Percentiles rank a stretch among this genome's conserved stretches.
These are phyloP conservation scores for Epichloe glyceriae DNA, from an alignment of 2,329 filamentous ascomycete species.

Conservation along the genomic window DNA sequence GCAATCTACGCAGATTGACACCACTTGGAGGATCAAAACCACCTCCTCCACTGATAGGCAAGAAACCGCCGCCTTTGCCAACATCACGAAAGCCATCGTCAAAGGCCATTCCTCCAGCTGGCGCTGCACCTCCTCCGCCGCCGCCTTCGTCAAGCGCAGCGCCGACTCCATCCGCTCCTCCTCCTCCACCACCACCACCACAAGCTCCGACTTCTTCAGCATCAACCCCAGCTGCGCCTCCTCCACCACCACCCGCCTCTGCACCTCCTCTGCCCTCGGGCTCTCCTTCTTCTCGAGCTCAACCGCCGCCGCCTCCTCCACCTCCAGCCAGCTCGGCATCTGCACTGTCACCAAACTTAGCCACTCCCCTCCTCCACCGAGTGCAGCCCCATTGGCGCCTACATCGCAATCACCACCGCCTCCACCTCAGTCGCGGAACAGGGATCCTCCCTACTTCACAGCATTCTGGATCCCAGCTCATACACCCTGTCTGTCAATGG, in stretches of 20 bases:
- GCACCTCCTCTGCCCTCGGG: slow-evolving; percentile 5
- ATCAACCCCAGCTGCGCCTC: slow-evolving; percentile 25
- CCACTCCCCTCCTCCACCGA: slow-evolving; percentile 20
- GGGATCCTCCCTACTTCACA: slow-evolving; percentile 38
- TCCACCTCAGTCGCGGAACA: slow-evolving; percentile 23
- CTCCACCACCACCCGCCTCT: slow-evolving; percentile 21
- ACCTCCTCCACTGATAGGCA: slow-evolving; percentile 66
- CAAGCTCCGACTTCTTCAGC: slow-evolving; percentile 31
- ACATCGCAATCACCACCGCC: slow-evolving; percentile 28
- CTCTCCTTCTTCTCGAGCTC: slow-evolving; percentile 27
- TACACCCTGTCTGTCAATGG: slow-evolving; percentile 63
- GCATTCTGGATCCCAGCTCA: slow-evolving; percentile 60
- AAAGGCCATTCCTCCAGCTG: slow-evolving; percentile 18
- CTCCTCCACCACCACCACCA: slow-evolving; percentile 28
- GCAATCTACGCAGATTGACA: slow-evolving; percentile 47
- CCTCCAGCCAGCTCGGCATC: slow-evolving; percentile 21
- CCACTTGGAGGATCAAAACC: slow-evolving; percentile 17
- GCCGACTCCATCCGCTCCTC: slow-evolving; percentile 28
- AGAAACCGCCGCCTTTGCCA: slow-evolving; percentile 56
- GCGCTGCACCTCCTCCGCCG: slow-evolving; percentile 22
- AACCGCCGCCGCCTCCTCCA: slow-evolving; percentile 18
- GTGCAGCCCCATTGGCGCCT: slow-evolving; percentile 14
- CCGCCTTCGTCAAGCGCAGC: slow-evolving; percentile 24
- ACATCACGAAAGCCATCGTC: slow-evolving; percentile 44
- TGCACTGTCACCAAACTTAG: slow-evolving; percentile 18